Percentiles rank a stretch among this genome's conserved stretches.
These are phyloP conservation scores for Aspergillus novoparasiticus DNA, from an alignment of 2,329 filamentous ascomycete species.

Conservation along the genomic window DNA sequence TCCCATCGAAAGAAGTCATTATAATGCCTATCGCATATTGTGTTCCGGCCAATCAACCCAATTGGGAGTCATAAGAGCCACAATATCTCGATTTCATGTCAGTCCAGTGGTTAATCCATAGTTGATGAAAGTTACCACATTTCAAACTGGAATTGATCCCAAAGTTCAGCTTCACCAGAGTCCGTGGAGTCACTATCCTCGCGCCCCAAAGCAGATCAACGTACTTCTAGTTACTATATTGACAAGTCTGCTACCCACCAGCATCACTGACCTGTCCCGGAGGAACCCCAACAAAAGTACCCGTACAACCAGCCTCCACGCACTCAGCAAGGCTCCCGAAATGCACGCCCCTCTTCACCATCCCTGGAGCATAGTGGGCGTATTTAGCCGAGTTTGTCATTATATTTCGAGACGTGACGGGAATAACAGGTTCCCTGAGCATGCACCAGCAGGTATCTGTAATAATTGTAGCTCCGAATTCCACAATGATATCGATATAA, in stretches of 20 bases:
- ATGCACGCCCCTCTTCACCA: conserved; percentile 25
- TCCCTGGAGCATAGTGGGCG: conserved; percentile 44
- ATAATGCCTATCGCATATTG: no score
- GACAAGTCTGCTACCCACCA: no score
- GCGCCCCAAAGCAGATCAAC: neutral
- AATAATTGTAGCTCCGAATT: conserved; percentile 44
- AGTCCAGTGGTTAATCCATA: neutral
- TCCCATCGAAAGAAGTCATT: no score
- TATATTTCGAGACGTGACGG: conserved; percentile 29
- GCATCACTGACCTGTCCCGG: neutral
- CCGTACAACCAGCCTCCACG: conserved; percentile 28
- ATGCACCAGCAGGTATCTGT: conserved; percentile 55
- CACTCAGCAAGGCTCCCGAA: conserved; percentile 31
- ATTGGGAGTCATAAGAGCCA: neutral
- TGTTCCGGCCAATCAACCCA: neutral
- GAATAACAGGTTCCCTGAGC: conserved; percentile 46
- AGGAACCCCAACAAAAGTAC: neutral
- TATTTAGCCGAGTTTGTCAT: conserved; percentile 54
- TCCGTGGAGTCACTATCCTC: neutral
- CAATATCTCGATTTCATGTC: neutral
- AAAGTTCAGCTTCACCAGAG: neutral
- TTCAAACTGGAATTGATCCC: neutral
- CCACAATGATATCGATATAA: conserved; percentile 31
- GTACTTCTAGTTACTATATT: neutral
- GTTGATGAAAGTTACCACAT: neutral